Conservation (phyloP, 2,329 filamentous ascomycete species). For the Juglanconis oblonga region DNA sequence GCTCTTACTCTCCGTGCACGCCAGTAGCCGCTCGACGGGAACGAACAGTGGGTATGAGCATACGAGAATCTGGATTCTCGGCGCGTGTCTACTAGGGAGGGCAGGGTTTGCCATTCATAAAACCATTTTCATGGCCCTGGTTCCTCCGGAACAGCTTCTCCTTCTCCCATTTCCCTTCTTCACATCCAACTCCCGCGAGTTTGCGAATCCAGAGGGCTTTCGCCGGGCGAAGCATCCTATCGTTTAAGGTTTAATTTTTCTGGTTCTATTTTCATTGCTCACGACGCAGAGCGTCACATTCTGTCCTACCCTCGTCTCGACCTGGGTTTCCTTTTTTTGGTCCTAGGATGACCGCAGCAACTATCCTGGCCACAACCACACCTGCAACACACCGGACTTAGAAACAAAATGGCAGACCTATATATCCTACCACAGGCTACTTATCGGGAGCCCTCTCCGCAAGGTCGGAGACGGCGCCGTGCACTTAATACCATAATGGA, state of each 20-base stretch:
- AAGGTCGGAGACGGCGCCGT: slow-evolving; percentile 51
- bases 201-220: slow-evolving; percentile 32
- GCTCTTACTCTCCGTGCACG: slow-evolving; percentile 1
- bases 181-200: slow-evolving; percentile 27
- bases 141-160: slow-evolving; percentile 18
- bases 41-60: slow-evolving; percentile 7
- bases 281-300: slow-evolving; percentile 32
- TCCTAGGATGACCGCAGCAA: slow-evolving; percentile 20
- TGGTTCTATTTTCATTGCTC: slow-evolving; percentile 19
- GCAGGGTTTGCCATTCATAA: slow-evolving; percentile 9
- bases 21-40: slow-evolving; percentile 16
- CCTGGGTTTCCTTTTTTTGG: slow-evolving; percentile 26
- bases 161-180: slow-evolving; percentile 29
- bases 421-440: slow-evolving; percentile 37
- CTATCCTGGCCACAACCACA: slow-evolving; percentile 11
- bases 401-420: slow-evolving; percentile 46
- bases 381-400: slow-evolving; percentile 26
- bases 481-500: slow-evolving; percentile 66
- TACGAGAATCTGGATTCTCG: neutral
- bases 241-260: slow-evolving; percentile 31
- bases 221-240: slow-evolving; percentile 46
- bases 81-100: neutral
- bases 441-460: slow-evolving; percentile 45
- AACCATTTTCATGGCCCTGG: slow-evolving; percentile 14
- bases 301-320: slow-evolving; percentile 15